Evolutionary conservation across 345 rosid species (phyloP), one percentile per base, ranked within the genome.

Genomic region (Luvunga scandens): DNA sequence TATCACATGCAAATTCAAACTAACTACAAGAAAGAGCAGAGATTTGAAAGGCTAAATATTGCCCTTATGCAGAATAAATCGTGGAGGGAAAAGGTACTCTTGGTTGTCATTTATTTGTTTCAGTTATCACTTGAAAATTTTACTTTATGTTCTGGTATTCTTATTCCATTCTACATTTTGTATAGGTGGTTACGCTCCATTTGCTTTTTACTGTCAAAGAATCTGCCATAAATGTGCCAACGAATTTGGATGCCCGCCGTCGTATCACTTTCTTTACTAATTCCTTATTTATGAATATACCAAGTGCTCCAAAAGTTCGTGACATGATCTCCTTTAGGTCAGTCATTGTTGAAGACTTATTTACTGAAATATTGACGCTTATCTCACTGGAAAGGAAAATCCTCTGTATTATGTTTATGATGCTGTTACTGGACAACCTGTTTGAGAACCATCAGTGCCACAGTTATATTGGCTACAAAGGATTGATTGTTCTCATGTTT

Each of bases 231-330:
- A 94, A 96, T 61, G 91, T 94, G 75, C 99, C 99, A 60, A 90
- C 88, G 65, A 96, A 89, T 84, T 88, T 96, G 90, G 99, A 96
- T 45, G 99, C 98, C 83, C 97, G 99, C 39, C 98, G 98, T 65
- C 92, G 99, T 57, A 91, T 96, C 84, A 96, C 98, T 75, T 96
- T 96, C 88, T 96, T 96, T 87, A 95, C 99, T 66, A 96, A 96
- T 79, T 94, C 99, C 76, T 83, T 96, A 70, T 94, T 91, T 84
- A 96, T 94, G 99, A 90, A 85, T 84, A 88, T 96, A 95, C 99
- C 99, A 59, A 75, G 78, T 8, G 98, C 99, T 71, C 98, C 94
- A 19, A 88, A 81, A 87, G 94, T 96, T 34, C 95, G 90, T 69
- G 92, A 88, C 87, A 96, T 96, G 98, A 84, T 96, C 72, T 36